phyloP scores from a whole-genome alignment of 805 yeast genomes.

The Candida gorgasii region DNA sequence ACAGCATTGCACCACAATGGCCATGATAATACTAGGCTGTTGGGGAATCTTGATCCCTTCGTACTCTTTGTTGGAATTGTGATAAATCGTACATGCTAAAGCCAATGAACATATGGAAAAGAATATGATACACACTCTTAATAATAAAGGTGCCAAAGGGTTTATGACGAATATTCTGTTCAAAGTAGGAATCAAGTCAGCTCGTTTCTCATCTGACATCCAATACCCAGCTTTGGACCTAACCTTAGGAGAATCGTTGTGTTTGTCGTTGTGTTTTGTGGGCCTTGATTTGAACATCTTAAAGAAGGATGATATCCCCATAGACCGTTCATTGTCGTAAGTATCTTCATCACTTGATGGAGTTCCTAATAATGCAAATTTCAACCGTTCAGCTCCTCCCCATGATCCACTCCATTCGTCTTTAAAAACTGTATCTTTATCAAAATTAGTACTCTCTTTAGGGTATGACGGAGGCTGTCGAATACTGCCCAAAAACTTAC shows the following conservation, averaged over 20 bases:
- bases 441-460: slow-evolving; percentile 24
- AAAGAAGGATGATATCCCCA: slow-evolving; percentile 2
- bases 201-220: slow-evolving; percentile 64
- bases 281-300: slow-evolving; percentile 1
- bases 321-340: slow-evolving; percentile 18
- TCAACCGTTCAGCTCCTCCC: slow-evolving; percentile 71
- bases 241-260: slow-evolving; percentile 37
- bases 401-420: slow-evolving; percentile 52
- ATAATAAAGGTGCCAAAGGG: slow-evolving; percentile 77
- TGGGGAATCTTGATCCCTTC: slow-evolving; percentile 51
- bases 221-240: slow-evolving; percentile 64
- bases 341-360: slow-evolving; percentile 32
- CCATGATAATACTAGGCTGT: slow-evolving; percentile 91
- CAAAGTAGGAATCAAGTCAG: slow-evolving; percentile 64
- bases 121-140: slow-evolving; percentile 52
- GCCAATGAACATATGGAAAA: slow-evolving; percentile 71
- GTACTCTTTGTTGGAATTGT: slow-evolving; percentile 34
- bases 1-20: slow-evolving; percentile 76
- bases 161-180: slow-evolving; percentile 63
- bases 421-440: slow-evolving; percentile 30
- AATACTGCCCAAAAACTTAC: slow-evolving; percentile 47
- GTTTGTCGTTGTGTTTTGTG: slow-evolving; percentile 7
- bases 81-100: slow-evolving; percentile 62
- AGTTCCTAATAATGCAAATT: slow-evolving; percentile 48
- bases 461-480: slow-evolving; percentile 44